A percentile compares a stretch with the other conserved stretches of the same genome.
These are phyloP conservation scores for Sphaerulina vaccinii DNA, from an alignment of 2,329 filamentous ascomycete genomes.

Conservation along the genomic window DNA sequence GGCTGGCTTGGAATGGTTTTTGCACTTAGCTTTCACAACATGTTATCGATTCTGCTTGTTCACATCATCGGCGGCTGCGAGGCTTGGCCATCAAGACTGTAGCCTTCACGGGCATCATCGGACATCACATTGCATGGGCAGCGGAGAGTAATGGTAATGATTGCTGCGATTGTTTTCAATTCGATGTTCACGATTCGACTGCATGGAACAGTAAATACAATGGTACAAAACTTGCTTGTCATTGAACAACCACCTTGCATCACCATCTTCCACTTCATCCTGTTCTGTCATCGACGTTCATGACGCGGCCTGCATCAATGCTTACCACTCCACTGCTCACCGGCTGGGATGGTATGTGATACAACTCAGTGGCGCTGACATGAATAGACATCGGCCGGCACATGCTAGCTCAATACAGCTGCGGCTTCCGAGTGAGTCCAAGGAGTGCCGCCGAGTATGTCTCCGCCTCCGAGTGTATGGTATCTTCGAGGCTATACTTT, in stretches of 20 bases:
- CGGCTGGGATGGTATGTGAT: not conserved
- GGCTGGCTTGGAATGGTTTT: conserved; percentile 27
- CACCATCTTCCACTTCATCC: not conserved
- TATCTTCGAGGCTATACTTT: no score
- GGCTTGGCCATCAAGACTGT: conserved; percentile 23
- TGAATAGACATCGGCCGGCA: no score
- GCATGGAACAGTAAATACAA: conserved; percentile 26
- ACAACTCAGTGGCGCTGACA: no score
- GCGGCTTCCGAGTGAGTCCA: no score
- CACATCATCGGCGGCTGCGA: conserved; percentile 17
- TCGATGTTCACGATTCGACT: conserved; percentile 23
- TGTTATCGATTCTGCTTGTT: conserved; percentile 13
- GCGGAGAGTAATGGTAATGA: conserved; percentile 30
- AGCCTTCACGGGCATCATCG: conserved; percentile 31
- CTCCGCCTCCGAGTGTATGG: no score
- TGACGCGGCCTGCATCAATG: not conserved
- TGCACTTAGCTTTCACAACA: conserved; percentile 25
- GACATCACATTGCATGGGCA: conserved; percentile 14
- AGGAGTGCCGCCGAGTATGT: no score
- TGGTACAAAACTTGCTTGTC: conserved; percentile 23
- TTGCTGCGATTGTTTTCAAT: conserved; percentile 24
- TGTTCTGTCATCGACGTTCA: not conserved
- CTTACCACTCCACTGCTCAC: not conserved
- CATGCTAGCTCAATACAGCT: no score
- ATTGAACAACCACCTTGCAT: conserved; percentile 1